Base-by-base conservation (phyloP, 371 early-diverging fungal genomes). In the Zychaea mexicana region DNA sequence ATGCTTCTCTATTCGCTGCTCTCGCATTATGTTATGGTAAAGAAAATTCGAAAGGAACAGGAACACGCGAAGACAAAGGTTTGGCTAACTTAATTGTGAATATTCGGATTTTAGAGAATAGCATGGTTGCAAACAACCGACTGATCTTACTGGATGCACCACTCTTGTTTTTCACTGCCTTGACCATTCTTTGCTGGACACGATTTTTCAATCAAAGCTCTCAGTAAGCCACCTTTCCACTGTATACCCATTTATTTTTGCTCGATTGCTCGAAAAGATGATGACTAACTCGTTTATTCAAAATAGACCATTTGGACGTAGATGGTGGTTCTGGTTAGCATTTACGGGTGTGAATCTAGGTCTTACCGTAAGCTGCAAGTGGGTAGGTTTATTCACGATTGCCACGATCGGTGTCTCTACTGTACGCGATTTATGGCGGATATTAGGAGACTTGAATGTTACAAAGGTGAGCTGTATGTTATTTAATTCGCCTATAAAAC, bases 311-410 rank as follows among this genome's bases (percentile, higher is more conserved):
- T 93, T 92, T 64, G 69, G 80, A 54, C 60, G 65, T 32, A 72
- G 68, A 27, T 93, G 94, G 94, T 89, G 87, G 81, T 55, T 72
- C 31, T 94, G 93, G 91, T 71, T 94, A 36, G 56, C 78, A 4
- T 56, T 83, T 28, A 92, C 94, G 2, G 94, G 95, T 4, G 30
- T 90, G 26, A 85, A 84, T 52, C 67, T 92, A 61, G 94, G 91
- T 10, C 77, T 89, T 36, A 74, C 89, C 7, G 71, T 80, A 4
- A 85, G 85, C 72, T 82, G 90, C 68, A 97, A 97, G 75, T 94
- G 95, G 93, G 95, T 96, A 32, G 98, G 96, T 1, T 74, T 97
- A 31, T 94, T 98, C 59, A 89, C 90, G 5, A 85, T 97, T 62
- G 92, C 90, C 2, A 76, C 90, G 4, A 79, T 98, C 57, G 97